Base-by-base conservation (phyloP, 371 early-diverging fungal genomes). In the Catenaria anguillulae region DNA sequence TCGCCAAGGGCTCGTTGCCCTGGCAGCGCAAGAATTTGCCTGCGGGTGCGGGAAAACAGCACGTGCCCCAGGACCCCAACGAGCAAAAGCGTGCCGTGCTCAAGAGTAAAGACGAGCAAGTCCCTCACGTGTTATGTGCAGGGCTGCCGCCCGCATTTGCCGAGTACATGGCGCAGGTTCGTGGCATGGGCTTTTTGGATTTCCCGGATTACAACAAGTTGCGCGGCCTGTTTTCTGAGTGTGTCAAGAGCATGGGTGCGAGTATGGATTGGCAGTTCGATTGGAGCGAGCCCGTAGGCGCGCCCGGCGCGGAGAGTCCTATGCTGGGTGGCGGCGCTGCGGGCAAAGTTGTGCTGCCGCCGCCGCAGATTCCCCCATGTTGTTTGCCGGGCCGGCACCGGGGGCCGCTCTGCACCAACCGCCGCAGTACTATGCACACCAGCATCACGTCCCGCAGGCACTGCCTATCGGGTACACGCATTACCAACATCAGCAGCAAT, bases 111-210 rank as follows among this genome's bases (percentile, higher is more conserved):
- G 58, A 58, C 15, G 8, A 36, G 6, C 12, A 34, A 17, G 26
- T 10, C 0, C 40, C 43, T 13, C 12, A 36, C 8, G 8, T 24
- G 12, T 36, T 58, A 31, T 58, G 58, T 31, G 21, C 8, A 12
- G 34, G 35, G 13, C 43, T 58, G 29, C 58, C 58, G 36, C 58
- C 10, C 31, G 58, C n/a, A 36, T 58, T 58, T 35, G 58, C 33
- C 15, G 17, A 58, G 58, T 58, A 58, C 43, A 36, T 58, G 42
- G 42, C 36, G 4, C 29, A 8, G 29, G 58, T 36, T 6, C 36
- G 58, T 24, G 3, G 10, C 4, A 6, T 34, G 34, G 26, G 15
- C 15, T 33, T 8, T 0, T 8, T 24, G 15, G 58, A 12, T 2
- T 19, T 15, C 24, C 58, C 58, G n/a, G 36, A 33, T 17, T 58